These are phyloP conservation scores for Elaphomyces granulatus DNA, from an alignment of 495 filamentous ascomycete genomes.

Conservation along the genomic window DNA sequence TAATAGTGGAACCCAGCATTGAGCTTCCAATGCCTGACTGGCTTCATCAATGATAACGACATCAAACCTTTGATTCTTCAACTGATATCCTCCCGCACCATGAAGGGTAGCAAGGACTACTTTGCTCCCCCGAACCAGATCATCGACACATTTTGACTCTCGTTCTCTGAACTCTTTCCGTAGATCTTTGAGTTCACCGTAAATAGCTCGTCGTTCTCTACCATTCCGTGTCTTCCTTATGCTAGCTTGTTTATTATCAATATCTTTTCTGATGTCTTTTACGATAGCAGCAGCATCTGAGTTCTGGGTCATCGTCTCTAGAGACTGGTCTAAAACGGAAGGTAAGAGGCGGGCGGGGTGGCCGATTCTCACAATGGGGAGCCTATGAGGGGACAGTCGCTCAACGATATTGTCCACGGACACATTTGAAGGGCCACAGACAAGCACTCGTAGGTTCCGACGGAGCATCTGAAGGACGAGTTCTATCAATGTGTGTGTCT, in stretches of 20 bases:
- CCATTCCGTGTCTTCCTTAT: conserved; percentile 77
- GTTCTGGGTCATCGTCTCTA: conserved; percentile 85
- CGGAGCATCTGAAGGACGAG: conserved; percentile 75
- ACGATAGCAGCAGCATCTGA: conserved; percentile 83
- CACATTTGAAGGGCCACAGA: conserved; percentile 93
- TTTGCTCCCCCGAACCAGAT: conserved; percentile 59
- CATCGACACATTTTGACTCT: conserved; percentile 64
- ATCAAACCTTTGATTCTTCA: conserved; percentile 72
- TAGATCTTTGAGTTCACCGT: conserved; percentile 68
- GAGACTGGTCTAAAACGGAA: conserved; percentile 72
- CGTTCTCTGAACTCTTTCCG: conserved; percentile 80
- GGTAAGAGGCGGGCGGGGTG: conserved; percentile 88
- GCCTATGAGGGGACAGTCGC: conserved; percentile 62
- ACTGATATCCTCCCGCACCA: conserved; percentile 76
- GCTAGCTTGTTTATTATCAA: conserved; percentile 80
- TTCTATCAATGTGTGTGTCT: conserved; percentile 95
- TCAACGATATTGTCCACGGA: conserved; percentile 99
- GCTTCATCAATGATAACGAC: conserved; percentile 93
- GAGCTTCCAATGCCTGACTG: conserved; percentile 88
- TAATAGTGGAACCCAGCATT: conserved; percentile 93
- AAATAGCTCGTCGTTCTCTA: conserved; percentile 66
- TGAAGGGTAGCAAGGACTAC: conserved; percentile 89
- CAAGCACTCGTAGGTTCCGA: conserved; percentile 57
- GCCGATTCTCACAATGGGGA: conserved; percentile 80
- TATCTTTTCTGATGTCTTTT: conserved; percentile 80